Evolutionary conservation across 257 asterid species (phyloP).

Genomic region (Leonotis leonurus): DNA sequence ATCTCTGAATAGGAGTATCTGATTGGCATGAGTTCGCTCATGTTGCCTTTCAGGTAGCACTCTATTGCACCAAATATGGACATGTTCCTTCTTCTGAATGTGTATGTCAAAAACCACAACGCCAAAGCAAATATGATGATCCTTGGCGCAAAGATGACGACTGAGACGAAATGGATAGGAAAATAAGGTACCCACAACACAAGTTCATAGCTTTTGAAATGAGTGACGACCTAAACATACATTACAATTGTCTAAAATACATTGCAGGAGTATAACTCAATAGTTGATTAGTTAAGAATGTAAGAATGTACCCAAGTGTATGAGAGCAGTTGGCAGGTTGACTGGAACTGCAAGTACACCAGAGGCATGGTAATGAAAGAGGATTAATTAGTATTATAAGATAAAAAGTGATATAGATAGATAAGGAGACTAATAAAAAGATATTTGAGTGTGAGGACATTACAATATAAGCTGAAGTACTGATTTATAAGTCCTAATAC

Average conservation of each 20-base stretch:
- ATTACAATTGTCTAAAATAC: too few species aligned
- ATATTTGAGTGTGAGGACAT: background rate
- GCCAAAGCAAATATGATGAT: too few species aligned
- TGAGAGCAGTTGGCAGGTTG: background rate
- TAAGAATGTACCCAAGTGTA: background rate
- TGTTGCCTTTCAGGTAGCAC: background rate
- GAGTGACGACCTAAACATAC: too few species aligned
- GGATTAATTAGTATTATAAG: too few species aligned
- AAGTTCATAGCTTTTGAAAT: too few species aligned
- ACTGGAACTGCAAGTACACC: background rate
- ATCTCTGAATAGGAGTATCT: background rate
- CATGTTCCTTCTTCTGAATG: too few species aligned
- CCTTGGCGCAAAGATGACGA: background rate
- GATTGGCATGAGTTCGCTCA: background rate
- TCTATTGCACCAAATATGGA: too few species aligned
- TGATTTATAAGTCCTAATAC: background rate
- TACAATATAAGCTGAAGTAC: background rate
- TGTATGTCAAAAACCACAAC: too few species aligned
- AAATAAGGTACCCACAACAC: too few species aligned
- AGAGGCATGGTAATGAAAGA: background rate
- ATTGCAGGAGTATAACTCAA: too few species aligned
- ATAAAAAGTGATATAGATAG: too few species aligned
- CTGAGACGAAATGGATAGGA: background rate
- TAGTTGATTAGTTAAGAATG: too few species aligned
- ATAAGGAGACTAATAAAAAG: background rate